Evolutionary conservation across 441 rosid species (phyloP).

Genomic region (Populus hybrid): DNA sequence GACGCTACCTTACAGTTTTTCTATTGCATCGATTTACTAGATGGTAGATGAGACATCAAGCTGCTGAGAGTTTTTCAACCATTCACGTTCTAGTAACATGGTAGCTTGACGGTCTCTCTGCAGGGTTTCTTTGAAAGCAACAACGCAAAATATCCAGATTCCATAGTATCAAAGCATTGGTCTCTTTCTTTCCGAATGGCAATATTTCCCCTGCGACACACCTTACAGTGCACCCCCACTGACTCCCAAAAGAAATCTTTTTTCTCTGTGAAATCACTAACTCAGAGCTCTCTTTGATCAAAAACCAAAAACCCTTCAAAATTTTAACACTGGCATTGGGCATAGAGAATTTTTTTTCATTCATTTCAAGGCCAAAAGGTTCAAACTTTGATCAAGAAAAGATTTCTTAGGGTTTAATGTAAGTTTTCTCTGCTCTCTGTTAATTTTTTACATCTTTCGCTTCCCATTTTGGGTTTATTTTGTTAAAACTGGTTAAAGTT

Average conservation of each 20-base stretch:
- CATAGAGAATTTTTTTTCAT: neutral
- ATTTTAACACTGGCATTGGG: neutral
- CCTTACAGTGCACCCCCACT: too few species aligned
- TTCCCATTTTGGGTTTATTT: neutral
- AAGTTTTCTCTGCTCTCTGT: neutral
- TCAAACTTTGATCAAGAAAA: neutral
- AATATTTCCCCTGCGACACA: too few species aligned
- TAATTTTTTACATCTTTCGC: neutral
- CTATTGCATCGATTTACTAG: conserved; percentile 36
- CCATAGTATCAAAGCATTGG: too few species aligned
- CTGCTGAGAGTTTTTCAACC: conserved; percentile 48
- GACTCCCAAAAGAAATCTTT: too few species aligned
- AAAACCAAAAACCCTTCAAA: neutral
- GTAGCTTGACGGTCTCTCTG: conserved; percentile 72
- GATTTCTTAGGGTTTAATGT: neutral
- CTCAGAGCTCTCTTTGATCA: neutral
- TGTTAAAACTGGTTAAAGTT: neutral
- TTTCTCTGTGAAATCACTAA: neutral
- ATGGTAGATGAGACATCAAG: conserved; percentile 38
- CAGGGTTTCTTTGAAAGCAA: conserved; percentile 86
- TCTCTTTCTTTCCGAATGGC: too few species aligned
- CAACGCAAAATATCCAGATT: conserved; percentile 50
- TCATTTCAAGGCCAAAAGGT: neutral
- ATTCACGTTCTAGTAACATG: conserved; percentile 67
- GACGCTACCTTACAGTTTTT: conserved; percentile 34